These are phyloP conservation scores for Sporodiniella umbellata DNA, from an alignment of 371 early-diverging fungal genomes.

Conservation along the genomic window DNA sequence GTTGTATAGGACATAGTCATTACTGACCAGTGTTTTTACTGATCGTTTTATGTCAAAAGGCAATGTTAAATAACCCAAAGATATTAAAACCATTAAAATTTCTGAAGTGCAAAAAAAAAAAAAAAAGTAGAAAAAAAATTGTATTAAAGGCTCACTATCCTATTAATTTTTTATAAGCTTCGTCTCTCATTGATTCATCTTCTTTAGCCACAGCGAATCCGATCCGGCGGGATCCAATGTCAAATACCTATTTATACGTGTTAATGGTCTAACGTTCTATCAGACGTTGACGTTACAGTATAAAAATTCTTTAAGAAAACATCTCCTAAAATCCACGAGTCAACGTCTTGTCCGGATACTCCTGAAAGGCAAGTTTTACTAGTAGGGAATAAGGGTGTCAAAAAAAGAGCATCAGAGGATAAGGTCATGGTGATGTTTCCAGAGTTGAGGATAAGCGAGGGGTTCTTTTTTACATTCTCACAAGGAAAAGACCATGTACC, in stretches of 20 bases:
- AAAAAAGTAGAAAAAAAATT: neutral
- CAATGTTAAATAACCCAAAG: slow-evolving; percentile 27
- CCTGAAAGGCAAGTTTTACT: slow-evolving; percentile 66
- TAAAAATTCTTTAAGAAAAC: slow-evolving; percentile 74
- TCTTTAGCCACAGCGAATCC: slow-evolving; percentile 57
- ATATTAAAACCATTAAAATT: slow-evolving; percentile 15
- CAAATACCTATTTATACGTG: slow-evolving; percentile 55
- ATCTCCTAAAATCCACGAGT: slow-evolving; percentile 78
- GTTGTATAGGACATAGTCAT: slow-evolving; percentile 9
- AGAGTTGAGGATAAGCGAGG: slow-evolving; percentile 41
- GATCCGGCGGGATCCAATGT: slow-evolving; percentile 62
- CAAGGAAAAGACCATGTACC: slow-evolving; percentile 54
- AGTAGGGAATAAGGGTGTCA: slow-evolving; percentile 43
- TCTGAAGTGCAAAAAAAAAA: neutral
- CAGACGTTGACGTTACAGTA: slow-evolving; percentile 58
- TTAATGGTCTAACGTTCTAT: too few relatives aligned
- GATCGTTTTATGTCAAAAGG: slow-evolving; percentile 22
- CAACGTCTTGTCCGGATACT: slow-evolving; percentile 44
- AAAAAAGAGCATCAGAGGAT: slow-evolving; percentile 53
- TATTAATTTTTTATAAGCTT: slow-evolving; percentile 8
- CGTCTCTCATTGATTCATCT: slow-evolving; percentile 11
- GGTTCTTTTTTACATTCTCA: slow-evolving; percentile 37
- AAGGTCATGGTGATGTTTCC: slow-evolving; percentile 48
- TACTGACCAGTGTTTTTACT: slow-evolving; percentile 4
- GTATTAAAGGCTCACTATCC: neutral